Conservation (phyloP, 352 stramenopile genomes). For the Phytophthora hybrid region DNA sequence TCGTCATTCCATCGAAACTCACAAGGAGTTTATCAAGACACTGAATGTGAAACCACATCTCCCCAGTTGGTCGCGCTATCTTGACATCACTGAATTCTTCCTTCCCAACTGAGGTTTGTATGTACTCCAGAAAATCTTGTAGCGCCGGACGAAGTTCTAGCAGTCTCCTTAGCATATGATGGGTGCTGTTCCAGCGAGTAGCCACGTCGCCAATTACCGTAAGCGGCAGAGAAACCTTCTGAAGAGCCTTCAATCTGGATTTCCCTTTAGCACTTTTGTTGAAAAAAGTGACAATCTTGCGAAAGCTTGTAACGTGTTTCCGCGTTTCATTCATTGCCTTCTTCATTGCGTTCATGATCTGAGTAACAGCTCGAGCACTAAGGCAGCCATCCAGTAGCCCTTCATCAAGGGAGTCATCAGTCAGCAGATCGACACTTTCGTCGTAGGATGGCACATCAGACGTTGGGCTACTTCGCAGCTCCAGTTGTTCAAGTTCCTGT, state of each 20-base stretch:
- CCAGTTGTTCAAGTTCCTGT: not conserved
- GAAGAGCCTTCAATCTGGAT: not conserved
- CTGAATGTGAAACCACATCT: slow-evolving; percentile 25
- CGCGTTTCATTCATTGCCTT: slow-evolving; percentile 7
- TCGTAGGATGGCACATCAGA: not conserved
- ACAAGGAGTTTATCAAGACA: slow-evolving; percentile 23
- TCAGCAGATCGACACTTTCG: slow-evolving; percentile 4
- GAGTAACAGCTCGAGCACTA: not conserved
- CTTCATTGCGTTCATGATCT: slow-evolving; percentile 15
- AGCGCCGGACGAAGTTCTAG: slow-evolving; percentile 7
- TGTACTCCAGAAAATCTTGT: slow-evolving; percentile 11
- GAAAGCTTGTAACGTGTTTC: slow-evolving; percentile 16
- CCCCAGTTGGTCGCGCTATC: slow-evolving; percentile 17
- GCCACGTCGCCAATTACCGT: slow-evolving; percentile 17
- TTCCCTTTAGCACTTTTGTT: slow-evolving; percentile 23
- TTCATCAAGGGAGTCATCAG: slow-evolving; percentile 14
- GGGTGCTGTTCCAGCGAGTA: slow-evolving; percentile 21
- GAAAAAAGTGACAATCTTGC: slow-evolving; percentile 24
- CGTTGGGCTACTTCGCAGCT: not conserved
- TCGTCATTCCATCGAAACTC: slow-evolving; percentile 15
- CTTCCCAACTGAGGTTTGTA: slow-evolving; percentile 9
- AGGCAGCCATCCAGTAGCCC: slow-evolving; percentile 12
- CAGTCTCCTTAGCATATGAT: not conserved
- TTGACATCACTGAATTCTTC: slow-evolving; percentile 25
- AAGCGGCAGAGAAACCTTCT: not conserved